Evolutionary conservation across 345 rosid species (phyloP).

Genomic region (Bruguiera parviflora): DNA sequence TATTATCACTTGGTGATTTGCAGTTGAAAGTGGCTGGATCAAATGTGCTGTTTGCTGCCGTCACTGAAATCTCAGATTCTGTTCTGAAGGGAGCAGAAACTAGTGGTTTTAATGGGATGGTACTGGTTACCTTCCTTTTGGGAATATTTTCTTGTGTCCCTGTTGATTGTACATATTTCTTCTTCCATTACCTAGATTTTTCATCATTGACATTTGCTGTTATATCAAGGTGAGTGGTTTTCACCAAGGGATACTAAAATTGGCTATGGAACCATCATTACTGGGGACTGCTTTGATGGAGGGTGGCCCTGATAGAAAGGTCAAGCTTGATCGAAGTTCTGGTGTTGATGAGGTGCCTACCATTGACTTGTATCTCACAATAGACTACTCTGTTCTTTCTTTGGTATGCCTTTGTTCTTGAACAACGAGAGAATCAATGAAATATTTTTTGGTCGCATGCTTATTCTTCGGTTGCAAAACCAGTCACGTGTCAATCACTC

Average conservation of each 20-base stretch:
- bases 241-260: constrained; percentile 80
- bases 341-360: constrained; percentile 81
- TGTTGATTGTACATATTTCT: background rate
- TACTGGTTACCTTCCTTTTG: constrained; percentile 26
- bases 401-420: background rate
- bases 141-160: constrained; percentile 8
- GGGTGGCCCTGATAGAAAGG: constrained; percentile 87
- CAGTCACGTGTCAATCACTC: background rate
- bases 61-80: constrained; percentile 90
- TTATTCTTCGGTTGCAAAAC: background rate
- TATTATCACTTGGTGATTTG: constrained; percentile 29
- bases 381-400: background rate
- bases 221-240: constrained; percentile 67
- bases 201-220: constrained; percentile 8
- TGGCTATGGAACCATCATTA: constrained; percentile 94
- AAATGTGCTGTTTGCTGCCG: constrained; percentile 72
- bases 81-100: constrained; percentile 85
- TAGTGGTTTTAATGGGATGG: constrained; percentile 95
- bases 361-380: constrained; percentile 10
- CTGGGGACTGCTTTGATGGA: constrained; percentile 82
- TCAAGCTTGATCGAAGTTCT: constrained; percentile 79
- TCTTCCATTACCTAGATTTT: background rate
- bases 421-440: background rate
- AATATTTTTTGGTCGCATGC: background rate
- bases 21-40: constrained; percentile 91